Percentiles rank a stretch among this genome's conserved stretches.
Evolutionary conservation across 2,329 filamentous ascomycete species (phyloP).

Genomic region (Hypoxylon sp.): DNA sequence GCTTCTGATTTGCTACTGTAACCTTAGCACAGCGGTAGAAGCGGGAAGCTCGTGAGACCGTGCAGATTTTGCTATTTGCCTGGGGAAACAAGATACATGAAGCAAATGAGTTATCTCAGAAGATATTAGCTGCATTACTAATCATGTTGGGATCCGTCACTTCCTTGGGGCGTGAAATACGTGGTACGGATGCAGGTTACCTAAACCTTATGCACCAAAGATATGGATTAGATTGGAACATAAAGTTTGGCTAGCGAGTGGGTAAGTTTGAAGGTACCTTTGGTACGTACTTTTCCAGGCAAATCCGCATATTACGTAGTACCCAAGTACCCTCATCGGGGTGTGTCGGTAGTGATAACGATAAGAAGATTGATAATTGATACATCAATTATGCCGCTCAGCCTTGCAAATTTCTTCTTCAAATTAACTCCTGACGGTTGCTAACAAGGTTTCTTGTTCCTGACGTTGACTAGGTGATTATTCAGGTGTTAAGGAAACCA

Average conservation of each 20-base stretch:
- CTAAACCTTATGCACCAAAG: constrained; percentile 6
- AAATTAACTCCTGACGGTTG: constrained; percentile 5
- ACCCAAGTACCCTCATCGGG: constrained; percentile 4
- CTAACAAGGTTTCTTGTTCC: neutral
- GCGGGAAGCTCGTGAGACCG: neutral
- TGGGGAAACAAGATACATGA: neutral
- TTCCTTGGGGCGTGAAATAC: neutral
- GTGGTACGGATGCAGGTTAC: constrained; percentile 1
- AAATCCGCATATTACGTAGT: constrained; percentile 11
- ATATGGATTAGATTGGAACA: neutral
- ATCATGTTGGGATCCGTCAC: constrained; percentile 3
- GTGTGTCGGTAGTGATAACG: constrained; percentile 9
- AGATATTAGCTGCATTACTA: constrained; percentile 1
- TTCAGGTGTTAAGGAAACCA: neutral
- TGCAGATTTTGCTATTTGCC: constrained; percentile 7
- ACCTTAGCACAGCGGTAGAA: neutral
- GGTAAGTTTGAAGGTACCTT: neutral
- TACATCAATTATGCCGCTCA: constrained; percentile 12
- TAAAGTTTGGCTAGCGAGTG: neutral
- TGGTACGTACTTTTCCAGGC: neutral
- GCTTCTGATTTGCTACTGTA: constrained; percentile 1
- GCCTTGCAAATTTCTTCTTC: constrained; percentile 20
- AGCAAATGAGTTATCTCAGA: neutral
- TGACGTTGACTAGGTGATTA: neutral
- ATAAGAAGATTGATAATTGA: neutral